Base-by-base conservation (phyloP, 768 basidiomycete genomes). In the Agrocybe chaxingu region DNA sequence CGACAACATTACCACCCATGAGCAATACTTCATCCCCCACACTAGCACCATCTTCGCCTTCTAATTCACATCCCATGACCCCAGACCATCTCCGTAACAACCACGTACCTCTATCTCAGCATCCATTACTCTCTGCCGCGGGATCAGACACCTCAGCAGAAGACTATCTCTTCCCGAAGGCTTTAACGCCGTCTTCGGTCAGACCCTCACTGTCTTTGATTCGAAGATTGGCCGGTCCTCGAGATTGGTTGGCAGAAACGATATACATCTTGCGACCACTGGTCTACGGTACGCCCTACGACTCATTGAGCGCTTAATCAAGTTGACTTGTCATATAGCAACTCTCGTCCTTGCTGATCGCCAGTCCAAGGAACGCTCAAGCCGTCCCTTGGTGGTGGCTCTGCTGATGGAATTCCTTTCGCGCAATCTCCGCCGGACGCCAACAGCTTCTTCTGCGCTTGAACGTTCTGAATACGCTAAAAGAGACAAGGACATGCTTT, bases 11-110 rank as follows among this genome's bases (percentile, higher is more conserved):
- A 7, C 78, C 85, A 10, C 64, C 78, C 8, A 71, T 72, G 35
- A 80, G 78, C 24, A 71, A 73, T 47, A 64, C 74, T 29, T 79
- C 79, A 7, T 81, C 87, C 12, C 82, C 84, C 13, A 82, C 82
- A 4, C 70, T 83, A 39, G 81, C 73, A 29, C 75, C 83, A 3
- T 80, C 84, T 6, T 79, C 83, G 7, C 77, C 78, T 10, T 69
- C 74, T 0, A 69, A 73, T 13, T 85, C 85, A 3, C 73, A 77
- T 7, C 74, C 83, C 10, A 67, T 76, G 16, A 85, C 87, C 31
- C 89, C 91, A 4, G 84, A 91, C 31, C 92, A 94, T 61, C 73
- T 94, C 12, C 83, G 78, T 66, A 91, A 92, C 55, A 92, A 93
- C 55, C 82, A 81, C 53, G 66, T 80, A 32, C 80, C 84, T 18